Percentiles rank a stretch among this genome's conserved stretches.
phyloP scores from a whole-genome alignment of 257 asterid species.

The Solanum chmielewskii region DNA sequence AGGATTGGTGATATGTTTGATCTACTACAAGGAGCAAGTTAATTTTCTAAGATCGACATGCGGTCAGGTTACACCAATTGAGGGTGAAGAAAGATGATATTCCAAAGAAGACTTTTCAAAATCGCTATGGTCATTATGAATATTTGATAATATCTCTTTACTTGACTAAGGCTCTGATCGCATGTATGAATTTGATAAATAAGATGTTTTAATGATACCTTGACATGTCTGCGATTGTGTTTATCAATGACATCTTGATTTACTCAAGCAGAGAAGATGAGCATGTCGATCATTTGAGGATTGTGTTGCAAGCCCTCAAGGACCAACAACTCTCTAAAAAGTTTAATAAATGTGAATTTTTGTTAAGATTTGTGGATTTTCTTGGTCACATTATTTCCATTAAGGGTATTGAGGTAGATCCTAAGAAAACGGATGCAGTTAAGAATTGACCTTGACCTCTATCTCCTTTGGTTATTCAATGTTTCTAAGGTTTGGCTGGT shows the following conservation, averaged over 20 bases:
- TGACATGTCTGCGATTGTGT: background rate
- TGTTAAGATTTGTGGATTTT: background rate
- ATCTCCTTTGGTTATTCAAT: background rate
- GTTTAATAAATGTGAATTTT: background rate
- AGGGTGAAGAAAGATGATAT: background rate
- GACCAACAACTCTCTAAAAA: background rate
- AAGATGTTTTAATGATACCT: background rate
- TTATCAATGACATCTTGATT: background rate
- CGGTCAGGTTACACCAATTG: background rate
- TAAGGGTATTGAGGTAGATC: background rate
- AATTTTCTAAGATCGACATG: background rate
- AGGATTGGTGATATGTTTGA: background rate
- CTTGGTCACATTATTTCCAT: background rate
- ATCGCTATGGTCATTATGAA: no score
- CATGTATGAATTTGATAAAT: background rate
- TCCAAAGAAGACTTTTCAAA: no score
- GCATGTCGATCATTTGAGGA: background rate
- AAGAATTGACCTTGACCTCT: background rate
- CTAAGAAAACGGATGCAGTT: background rate
- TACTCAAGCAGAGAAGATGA: background rate
- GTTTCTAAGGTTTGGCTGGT: background rate
- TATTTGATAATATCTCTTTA: background rate
- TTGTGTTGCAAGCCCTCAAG: background rate
- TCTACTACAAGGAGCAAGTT: background rate
- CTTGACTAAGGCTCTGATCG: background rate